Evolutionary conservation across 2,329 filamentous ascomycete genomes (phyloP), one percentile per base, ranked within the genome.

Genomic region (Penicillium sp.): DNA sequence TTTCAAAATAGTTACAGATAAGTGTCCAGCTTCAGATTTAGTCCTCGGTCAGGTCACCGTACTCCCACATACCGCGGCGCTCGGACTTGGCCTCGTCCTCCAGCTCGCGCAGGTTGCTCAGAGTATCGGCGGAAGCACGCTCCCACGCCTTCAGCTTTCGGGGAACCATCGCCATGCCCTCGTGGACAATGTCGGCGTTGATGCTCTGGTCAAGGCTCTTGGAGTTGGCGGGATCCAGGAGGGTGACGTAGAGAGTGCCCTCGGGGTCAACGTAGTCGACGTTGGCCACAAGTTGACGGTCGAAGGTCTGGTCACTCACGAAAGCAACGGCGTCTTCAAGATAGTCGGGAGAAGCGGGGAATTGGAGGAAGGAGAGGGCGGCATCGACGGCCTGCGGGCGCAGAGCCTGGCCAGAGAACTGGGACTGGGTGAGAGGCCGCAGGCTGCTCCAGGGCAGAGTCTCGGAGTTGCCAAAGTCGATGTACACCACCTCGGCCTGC

Each of bases 381-480:
- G 92, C 92, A 61, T 97, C 92, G 0, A 86, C 76, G 3, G 94
- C 94, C 76, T 97, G 94, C 0, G 89, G 78, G 74, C 89, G 92
- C 53, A 99, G 84, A 73, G 88, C 92, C 70, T 90, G 84, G 4
- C 83, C 77, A 38, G 84, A 83, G 78, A 97, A 99, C 64, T 92
- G 87, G 14, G 83, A 74, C 67, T 90, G 85, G 45, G 86, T 82
- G 44, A 99, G 82, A n/a, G 90, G 80, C 25, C 94, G 88, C 39
- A 99, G 84, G 60, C 83, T 81, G 22, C 85, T 82, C 91, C 92
- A 99, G 0, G 92, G 83, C 51, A 95, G 80, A 67, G 86, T 87
- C 74, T 99, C 94, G 49, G 84, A 87, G 80, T 99, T 99, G 64
- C 94, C 94, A 73, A 95, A 99, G 77, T 99, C 94, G 56, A 99